phyloP scores from a whole-genome alignment of 2,329 filamentous ascomycete species.

The Fusarium sp. region DNA sequence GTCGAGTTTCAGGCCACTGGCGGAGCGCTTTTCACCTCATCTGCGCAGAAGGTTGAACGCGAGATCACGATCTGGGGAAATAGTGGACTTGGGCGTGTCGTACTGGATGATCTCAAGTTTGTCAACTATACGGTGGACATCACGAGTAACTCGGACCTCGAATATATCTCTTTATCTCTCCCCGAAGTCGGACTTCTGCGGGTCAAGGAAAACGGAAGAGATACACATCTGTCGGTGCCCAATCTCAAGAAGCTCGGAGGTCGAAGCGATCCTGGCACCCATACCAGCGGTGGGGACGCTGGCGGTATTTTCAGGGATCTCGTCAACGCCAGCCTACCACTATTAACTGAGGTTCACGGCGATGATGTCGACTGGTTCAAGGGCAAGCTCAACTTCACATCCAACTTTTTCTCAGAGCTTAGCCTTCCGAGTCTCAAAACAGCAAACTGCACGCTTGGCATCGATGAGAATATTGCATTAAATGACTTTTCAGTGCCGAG shows the following conservation, averaged over 20 bases:
- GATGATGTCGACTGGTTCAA: neutral
- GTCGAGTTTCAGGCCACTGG: neutral
- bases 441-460: neutral
- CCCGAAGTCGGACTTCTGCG: neutral
- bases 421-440: fast-evolving
- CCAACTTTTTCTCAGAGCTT: neutral
- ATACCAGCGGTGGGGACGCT: neutral
- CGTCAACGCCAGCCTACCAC: neutral
- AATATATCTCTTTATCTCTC: neutral
- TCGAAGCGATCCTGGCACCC: fast-evolving
- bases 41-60: neutral
- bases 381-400: neutral
- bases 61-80: fast-evolving
- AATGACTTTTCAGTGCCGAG: neutral
- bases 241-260: neutral
- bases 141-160: fast-evolving
- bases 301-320: neutral
- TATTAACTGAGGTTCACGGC: fast-evolving
- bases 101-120: neutral
- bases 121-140: neutral
- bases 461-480: neutral
- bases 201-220: neutral
- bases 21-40: neutral
- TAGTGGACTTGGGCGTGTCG: neutral
- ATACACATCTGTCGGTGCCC: fast-evolving